Evolutionary conservation across 257 asterid species (phyloP).

Genomic region (Nicotiana knightiana): DNA sequence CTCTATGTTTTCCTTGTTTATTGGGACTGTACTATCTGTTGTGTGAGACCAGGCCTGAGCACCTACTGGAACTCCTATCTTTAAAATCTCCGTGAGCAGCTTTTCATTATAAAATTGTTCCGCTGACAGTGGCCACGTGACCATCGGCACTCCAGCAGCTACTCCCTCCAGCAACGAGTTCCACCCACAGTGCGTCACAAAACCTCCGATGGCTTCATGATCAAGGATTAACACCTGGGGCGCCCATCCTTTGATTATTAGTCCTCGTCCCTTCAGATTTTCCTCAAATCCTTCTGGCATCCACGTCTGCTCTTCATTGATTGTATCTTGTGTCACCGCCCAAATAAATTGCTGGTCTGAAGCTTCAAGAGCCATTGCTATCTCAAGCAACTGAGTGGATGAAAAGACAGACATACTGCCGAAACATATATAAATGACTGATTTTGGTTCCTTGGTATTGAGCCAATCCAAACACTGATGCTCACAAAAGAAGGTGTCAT

Average conservation of each 20-base stretch:
- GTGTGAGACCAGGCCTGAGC: slow-evolving; percentile 20
- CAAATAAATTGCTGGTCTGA: slow-evolving; percentile 28
- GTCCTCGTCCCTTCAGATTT: slow-evolving; percentile 15
- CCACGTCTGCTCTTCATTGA: not conserved
- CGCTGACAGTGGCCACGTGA: slow-evolving; percentile 38
- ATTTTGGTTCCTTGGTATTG: slow-evolving; percentile 24
- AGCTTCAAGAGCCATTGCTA: slow-evolving; percentile 30
- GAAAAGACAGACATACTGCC: slow-evolving; percentile 27
- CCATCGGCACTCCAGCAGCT: slow-evolving; percentile 35
- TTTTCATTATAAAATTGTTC: slow-evolving; percentile 40
- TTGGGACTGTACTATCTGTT: slow-evolving; percentile 1
- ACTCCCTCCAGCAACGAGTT: slow-evolving; percentile 31
- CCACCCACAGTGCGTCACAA: slow-evolving; percentile 45
- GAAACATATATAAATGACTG: slow-evolving; percentile 31
- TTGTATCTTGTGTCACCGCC: slow-evolving; percentile 11
- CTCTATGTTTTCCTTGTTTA: not conserved
- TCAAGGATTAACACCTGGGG: slow-evolving; percentile 21
- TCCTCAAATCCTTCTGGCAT: slow-evolving; percentile 21
- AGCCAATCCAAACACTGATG: slow-evolving; percentile 37
- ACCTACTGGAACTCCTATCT: slow-evolving; percentile 33
- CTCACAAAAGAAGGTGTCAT: not conserved
- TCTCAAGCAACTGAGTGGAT: slow-evolving; percentile 28
- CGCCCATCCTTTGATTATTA: slow-evolving; percentile 34
- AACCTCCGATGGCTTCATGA: slow-evolving; percentile 35
- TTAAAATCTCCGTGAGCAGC: slow-evolving; percentile 17